phyloP scores from a whole-genome alignment of 331 rosid genomes.

The Quercus phellos region DNA sequence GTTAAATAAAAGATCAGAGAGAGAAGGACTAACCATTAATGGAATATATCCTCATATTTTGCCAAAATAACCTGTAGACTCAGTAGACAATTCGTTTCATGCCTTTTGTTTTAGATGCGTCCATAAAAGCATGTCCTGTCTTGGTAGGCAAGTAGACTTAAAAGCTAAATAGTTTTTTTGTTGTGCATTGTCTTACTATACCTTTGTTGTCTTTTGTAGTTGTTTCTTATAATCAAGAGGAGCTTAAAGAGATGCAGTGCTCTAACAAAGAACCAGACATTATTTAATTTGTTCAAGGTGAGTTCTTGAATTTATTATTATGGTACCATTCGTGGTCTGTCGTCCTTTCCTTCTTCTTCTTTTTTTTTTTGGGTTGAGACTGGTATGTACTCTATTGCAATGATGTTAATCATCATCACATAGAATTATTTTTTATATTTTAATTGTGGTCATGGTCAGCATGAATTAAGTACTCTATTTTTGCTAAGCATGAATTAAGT shows the following conservation, averaged over 20 bases:
- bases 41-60: not conserved
- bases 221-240: constrained; percentile 97
- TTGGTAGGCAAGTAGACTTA: too few relatives aligned
- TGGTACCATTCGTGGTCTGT: not conserved
- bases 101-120: not conserved
- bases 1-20: not conserved
- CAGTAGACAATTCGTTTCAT: not conserved
- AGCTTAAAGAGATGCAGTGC: constrained; percentile 97
- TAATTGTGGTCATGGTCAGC: not conserved
- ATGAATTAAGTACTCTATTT: not conserved
- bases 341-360: too few relatives aligned
- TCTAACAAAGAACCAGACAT: constrained; percentile 95
- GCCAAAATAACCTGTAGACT: not conserved
- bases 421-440: not conserved
- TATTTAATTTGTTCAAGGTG: constrained; percentile 86
- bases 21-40: too few relatives aligned
- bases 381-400: not conserved
- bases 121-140: not conserved
- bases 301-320: constrained; percentile 17
- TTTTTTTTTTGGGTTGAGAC: not conserved
- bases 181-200: constrained; percentile 19
- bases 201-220: constrained; percentile 44
- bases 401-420: not conserved
- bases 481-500: not conserved
- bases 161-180: not conserved